Evolutionary conservation across 768 basidiomycete genomes (phyloP).

Genomic region (Amanita fuliginea): DNA sequence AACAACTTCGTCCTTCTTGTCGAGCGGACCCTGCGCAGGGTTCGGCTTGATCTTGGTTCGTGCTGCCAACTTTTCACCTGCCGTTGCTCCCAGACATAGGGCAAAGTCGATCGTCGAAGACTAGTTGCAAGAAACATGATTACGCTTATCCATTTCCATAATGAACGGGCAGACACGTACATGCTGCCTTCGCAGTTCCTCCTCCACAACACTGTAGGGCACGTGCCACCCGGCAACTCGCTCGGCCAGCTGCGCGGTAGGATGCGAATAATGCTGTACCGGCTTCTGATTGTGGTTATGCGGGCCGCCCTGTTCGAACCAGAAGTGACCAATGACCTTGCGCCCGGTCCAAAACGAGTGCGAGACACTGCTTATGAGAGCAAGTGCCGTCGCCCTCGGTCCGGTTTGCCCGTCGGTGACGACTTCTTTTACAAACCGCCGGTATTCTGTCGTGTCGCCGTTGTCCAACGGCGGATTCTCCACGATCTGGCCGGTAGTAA

Average conservation of each 20-base stretch:
- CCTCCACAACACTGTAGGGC: constrained; percentile 73
- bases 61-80: constrained; percentile 64
- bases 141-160: constrained; percentile 6
- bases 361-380: constrained; percentile 71
- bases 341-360: constrained; percentile 75
- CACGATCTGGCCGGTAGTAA: constrained; percentile 76
- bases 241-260: constrained; percentile 81
- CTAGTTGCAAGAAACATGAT: constrained; percentile 24
- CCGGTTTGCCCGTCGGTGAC: constrained; percentile 93
- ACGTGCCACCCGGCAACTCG: constrained; percentile 89
- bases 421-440: constrained; percentile 90
- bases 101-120: constrained; percentile 97
- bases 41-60: constrained; percentile 68
- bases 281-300: constrained; percentile 40
- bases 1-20: constrained; percentile 97
- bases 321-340: constrained; percentile 63
- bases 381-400: constrained; percentile 84
- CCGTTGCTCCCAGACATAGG: constrained; percentile 86
- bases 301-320: constrained; percentile 57
- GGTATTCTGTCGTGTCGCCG: constrained; percentile 92
- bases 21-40: constrained; percentile 40
- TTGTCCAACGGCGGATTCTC: constrained; percentile 89
- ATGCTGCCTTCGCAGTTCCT: constrained; percentile 92
- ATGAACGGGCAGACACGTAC: constrained; percentile 41
- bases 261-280: constrained; percentile 61